phyloP scores from a whole-genome alignment of 208 protist genomes.

The Phytomonas francai region DNA sequence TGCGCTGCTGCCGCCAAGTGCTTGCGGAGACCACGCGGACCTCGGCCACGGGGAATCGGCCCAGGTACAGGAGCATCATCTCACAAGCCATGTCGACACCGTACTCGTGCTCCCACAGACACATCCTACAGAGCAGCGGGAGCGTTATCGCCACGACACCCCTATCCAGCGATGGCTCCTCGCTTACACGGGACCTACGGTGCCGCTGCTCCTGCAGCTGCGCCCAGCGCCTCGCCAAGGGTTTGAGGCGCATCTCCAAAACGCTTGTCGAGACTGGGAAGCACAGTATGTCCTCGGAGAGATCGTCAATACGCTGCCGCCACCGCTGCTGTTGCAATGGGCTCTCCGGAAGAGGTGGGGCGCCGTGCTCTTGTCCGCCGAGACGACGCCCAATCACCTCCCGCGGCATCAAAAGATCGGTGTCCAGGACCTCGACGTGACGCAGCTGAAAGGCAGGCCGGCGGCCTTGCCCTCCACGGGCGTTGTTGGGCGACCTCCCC shows the following conservation, averaged over 20 bases:
- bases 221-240: constrained; percentile 15
- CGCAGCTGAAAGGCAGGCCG: constrained; percentile 8
- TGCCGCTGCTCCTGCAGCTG: constrained; percentile 6
- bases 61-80: constrained; percentile 44
- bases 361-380: not conserved
- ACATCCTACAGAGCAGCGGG: constrained; percentile 20
- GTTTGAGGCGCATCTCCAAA: constrained; percentile 23
- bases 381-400: constrained; percentile 13
- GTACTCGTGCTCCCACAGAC: constrained; percentile 63
- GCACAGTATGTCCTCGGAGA: constrained; percentile 21
- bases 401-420: constrained; percentile 12
- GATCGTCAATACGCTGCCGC: not conserved
- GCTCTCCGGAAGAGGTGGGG: not conserved
- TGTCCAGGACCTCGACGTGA: constrained; percentile 24
- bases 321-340: not conserved
- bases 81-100: constrained; percentile 20
- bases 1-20: not conserved
- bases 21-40: constrained; percentile 2
- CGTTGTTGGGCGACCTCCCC: not conserved
- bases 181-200: not conserved
- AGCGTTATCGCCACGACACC: constrained; percentile 19
- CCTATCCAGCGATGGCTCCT: not conserved
- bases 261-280: constrained; percentile 15
- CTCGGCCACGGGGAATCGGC: constrained; percentile 16
- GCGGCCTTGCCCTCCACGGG: constrained; percentile 14